These are phyloP conservation scores for Zygotorulaspora chibaensis DNA, from an alignment of 805 yeast genomes.

Conservation along the genomic window DNA sequence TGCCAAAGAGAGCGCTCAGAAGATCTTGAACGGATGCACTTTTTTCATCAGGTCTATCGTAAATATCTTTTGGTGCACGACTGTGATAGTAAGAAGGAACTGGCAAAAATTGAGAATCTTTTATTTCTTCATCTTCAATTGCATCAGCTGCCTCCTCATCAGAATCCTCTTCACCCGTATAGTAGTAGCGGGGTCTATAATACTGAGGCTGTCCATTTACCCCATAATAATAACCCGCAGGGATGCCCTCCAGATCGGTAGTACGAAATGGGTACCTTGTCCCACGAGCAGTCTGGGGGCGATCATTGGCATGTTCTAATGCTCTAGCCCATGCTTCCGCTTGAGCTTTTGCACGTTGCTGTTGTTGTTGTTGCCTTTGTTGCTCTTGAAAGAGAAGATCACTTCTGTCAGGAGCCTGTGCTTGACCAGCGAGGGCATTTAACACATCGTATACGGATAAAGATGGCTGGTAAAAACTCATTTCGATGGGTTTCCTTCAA, in stretches of 20 bases:
- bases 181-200: constrained; percentile 30
- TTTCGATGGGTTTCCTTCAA: constrained; percentile 3
- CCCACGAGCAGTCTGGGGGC: neutral
- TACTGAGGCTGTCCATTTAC: constrained; percentile 22
- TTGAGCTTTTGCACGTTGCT: constrained; percentile 7
- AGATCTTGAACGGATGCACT: constrained; percentile 17
- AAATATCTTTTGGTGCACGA: constrained; percentile 9
- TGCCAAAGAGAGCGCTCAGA: constrained; percentile 24
- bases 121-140: constrained; percentile 18
- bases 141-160: constrained; percentile 14
- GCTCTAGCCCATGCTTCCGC: neutral
- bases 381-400: constrained; percentile 9
- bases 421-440: constrained; percentile 26
- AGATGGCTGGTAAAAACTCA: constrained; percentile 34
- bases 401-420: constrained; percentile 16
- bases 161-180: constrained; percentile 34
- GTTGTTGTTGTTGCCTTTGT: constrained; percentile 8
- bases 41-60: constrained; percentile 3
- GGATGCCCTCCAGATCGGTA: constrained; percentile 4
- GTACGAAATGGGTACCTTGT: neutral
- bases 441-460: constrained; percentile 30
- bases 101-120: constrained; percentile 43
- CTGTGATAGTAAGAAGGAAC: constrained; percentile 26
- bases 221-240: constrained; percentile 13
- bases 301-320: neutral